Conservation (phyloP, 2,329 filamentous ascomycete genomes). For the Microascus cirrosus region DNA sequence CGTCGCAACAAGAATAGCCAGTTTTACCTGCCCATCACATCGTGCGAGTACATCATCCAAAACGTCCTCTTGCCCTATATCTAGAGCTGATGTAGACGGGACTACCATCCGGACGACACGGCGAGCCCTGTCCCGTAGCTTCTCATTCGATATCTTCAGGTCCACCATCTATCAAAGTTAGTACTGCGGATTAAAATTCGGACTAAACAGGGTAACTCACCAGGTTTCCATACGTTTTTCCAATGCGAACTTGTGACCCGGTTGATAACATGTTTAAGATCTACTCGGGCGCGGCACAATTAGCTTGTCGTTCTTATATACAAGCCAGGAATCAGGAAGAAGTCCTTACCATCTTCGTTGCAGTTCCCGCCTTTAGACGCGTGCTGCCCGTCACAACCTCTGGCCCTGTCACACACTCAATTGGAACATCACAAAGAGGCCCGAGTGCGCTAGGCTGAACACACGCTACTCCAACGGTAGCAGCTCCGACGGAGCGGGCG, state of each 20-base stretch:
- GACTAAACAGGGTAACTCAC: background rate
- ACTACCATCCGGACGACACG: conserved; percentile 1
- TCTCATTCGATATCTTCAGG: conserved; percentile 5
- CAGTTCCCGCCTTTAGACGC: conserved; percentile 30
- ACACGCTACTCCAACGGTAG: conserved; percentile 26
- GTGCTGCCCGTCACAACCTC: conserved; percentile 34
- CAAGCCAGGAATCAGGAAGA: background rate
- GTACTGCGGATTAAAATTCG: background rate
- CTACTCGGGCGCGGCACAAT: background rate
- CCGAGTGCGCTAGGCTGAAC: conserved; percentile 18
- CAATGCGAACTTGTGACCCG: conserved; percentile 7
- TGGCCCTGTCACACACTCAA: conserved; percentile 25
- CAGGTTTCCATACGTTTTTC: conserved; percentile 9
- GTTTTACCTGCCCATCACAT: conserved; percentile 6
- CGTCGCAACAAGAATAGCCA: background rate
- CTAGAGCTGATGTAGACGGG: conserved; percentile 4
- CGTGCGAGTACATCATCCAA: conserved; percentile 4
- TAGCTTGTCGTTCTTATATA: background rate
- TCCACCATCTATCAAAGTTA: conserved; percentile 3
- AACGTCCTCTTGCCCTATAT: conserved; percentile 2
- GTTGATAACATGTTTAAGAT: conserved; percentile 10
- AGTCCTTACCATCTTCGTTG: conserved; percentile 27
- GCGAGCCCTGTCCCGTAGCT: conserved; percentile 1
- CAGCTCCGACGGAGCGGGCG: conserved; percentile 20
- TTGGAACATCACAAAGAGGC: conserved; percentile 15